Evolutionary conservation across 352 stramenopile genomes (phyloP).

Genomic region (Phytophthora pini): DNA sequence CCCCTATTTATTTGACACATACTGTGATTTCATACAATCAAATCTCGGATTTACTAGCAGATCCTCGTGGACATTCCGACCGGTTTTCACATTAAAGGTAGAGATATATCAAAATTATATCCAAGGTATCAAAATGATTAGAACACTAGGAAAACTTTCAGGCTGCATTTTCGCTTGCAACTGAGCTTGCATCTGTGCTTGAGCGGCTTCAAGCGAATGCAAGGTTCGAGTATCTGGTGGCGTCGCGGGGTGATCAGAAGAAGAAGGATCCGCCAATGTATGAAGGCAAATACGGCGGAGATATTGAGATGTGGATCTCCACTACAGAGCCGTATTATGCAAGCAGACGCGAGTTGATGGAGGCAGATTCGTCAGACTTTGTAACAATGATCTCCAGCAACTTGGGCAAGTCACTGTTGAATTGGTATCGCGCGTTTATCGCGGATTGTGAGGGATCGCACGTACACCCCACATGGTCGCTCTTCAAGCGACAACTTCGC

Average conservation of each 20-base stretch:
- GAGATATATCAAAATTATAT: too few relatives aligned
- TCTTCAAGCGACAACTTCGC: conserved; percentile 7
- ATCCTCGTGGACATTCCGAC: too few relatives aligned
- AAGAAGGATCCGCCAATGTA: conserved; percentile 16
- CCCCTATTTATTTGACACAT: too few relatives aligned
- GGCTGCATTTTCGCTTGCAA: too few relatives aligned
- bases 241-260: background rate
- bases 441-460: background rate
- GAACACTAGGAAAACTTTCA: too few relatives aligned
- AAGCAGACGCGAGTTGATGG: conserved; percentile 9
- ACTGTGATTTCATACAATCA: too few relatives aligned
- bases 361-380: conserved; percentile 6
- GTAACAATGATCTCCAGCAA: conserved; percentile 10
- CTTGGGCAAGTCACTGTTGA: conserved; percentile 10
- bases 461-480: background rate
- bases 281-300: conserved; percentile 14
- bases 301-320: conserved; percentile 14
- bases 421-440: conserved; percentile 6
- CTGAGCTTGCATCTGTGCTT: too few relatives aligned
- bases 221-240: background rate
- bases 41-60: too few relatives aligned
- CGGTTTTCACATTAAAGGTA: too few relatives aligned
- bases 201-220: background rate
- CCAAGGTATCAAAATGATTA: too few relatives aligned
- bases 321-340: conserved; percentile 9